These are phyloP conservation scores for Malassezia psittaci DNA, from an alignment of 1,284 basidiomycete genomes.

Conservation along the genomic window DNA sequence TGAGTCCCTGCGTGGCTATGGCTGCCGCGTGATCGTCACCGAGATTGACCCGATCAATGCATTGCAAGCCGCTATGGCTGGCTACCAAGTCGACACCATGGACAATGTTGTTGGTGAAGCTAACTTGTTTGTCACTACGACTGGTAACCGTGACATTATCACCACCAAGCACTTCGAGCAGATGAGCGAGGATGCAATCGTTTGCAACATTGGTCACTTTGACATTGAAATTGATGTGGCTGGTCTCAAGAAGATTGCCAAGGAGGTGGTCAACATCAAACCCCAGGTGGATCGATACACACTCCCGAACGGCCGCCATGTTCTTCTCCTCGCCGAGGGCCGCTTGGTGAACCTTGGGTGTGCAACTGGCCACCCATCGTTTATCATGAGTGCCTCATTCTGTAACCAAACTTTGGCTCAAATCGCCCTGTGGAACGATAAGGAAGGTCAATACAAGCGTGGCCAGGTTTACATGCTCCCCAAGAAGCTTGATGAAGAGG, in stretches of 20 bases:
- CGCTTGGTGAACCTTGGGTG: constrained; percentile 98
- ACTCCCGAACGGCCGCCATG: constrained; percentile 60
- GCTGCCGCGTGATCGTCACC: constrained; percentile 87
- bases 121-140: constrained; percentile 96
- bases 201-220: constrained; percentile 98
- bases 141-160: constrained; percentile 98
- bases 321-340: constrained; percentile 94
- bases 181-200: constrained; percentile 98
- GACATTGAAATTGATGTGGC: constrained; percentile 98
- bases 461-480: constrained; percentile 56
- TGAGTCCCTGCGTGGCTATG: constrained; percentile 91
- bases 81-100: constrained; percentile 97
- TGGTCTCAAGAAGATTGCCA: constrained; percentile 92
- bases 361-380: constrained; percentile 54
- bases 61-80: constrained; percentile 97
- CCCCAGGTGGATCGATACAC: constrained; percentile 98
- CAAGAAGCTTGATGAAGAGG: constrained; percentile 97
- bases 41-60: constrained; percentile 99
- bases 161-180: constrained; percentile 77
- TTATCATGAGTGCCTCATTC: constrained; percentile 99
- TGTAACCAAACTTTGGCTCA: constrained; percentile 96
- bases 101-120: constrained; percentile 79
- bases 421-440: constrained; percentile 87
- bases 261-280: constrained; percentile 80
- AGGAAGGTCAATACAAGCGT: constrained; percentile 67